Percentiles rank a stretch among this genome's conserved stretches.
Evolutionary conservation across 2,329 filamentous ascomycete genomes (phyloP).

Genomic region (Scedosporium dehoogii): DNA sequence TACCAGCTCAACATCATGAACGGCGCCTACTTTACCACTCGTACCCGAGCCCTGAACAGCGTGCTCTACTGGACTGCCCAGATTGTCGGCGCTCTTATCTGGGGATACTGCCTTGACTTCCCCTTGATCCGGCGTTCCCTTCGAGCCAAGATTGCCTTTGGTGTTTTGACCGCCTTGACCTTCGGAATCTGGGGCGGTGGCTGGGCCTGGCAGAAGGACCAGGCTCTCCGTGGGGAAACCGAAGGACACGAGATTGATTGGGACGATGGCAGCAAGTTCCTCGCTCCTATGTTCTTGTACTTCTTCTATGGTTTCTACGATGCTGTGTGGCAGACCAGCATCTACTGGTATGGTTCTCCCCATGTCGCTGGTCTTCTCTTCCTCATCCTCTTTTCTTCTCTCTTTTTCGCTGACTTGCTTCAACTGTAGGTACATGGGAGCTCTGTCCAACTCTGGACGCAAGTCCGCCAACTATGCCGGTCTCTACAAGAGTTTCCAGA

Average conservation of each 20-base stretch:
- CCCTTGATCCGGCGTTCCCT: slow-evolving; percentile 48
- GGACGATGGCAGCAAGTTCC: slow-evolving; percentile 49
- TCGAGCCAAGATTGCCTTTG: slow-evolving; percentile 56
- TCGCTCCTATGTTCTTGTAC: slow-evolving; percentile 78
- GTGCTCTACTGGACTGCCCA: slow-evolving; percentile 72
- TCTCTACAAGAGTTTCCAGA: slow-evolving; percentile 79
- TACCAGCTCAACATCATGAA: slow-evolving; percentile 49
- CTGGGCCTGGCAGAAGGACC: slow-evolving; percentile 62
- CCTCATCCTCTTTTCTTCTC: slow-evolving; percentile 15
- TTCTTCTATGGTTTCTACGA: slow-evolving; percentile 89
- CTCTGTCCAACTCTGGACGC: slow-evolving; percentile 84
- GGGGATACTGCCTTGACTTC: slow-evolving; percentile 62
- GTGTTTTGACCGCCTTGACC: slow-evolving; percentile 55
- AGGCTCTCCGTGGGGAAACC: slow-evolving; percentile 37
- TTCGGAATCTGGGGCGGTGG: slow-evolving; percentile 77
- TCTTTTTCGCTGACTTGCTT: slow-evolving; percentile 21
- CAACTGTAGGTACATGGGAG: slow-evolving; percentile 74
- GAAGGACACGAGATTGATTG: slow-evolving; percentile 44
- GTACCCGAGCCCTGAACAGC: slow-evolving; percentile 57
- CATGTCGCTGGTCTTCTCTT: background rate
- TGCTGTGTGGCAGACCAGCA: slow-evolving; percentile 78
- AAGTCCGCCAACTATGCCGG: slow-evolving; percentile 87
- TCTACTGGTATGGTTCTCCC: slow-evolving; percentile 75
- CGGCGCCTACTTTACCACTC: slow-evolving; percentile 42
- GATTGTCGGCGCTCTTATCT: slow-evolving; percentile 64